Base-by-base conservation (phyloP, 768 basidiomycete genomes). In the Hygrocybe punicea region DNA sequence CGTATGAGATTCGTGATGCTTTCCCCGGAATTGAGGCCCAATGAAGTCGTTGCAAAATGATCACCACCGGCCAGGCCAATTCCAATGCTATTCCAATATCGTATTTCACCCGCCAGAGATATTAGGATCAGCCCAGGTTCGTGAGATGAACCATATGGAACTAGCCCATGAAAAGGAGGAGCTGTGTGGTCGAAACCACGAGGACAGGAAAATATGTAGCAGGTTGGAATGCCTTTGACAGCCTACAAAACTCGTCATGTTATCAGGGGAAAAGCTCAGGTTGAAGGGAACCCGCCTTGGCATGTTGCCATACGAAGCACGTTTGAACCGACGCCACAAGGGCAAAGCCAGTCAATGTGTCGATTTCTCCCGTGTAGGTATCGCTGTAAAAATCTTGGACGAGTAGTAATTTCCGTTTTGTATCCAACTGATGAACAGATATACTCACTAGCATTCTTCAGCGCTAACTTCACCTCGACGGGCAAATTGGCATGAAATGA, bases 41-140 rank as follows among this genome's bases (percentile, higher is more conserved):
- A 62, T 9, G 76, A 63, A 4, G 78, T 72, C 24, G 80, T 78
- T 9, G 78, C 77, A 64, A 78, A 87, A 58, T 84, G 83, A 36
- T 88, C 82, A 8, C 89, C 90, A 11, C 91, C 90, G 2, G 91
- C 88, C 13, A 93, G 81, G 14, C 90, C 90, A 57, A 87, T 89
- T 4, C 86, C 86, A 42, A 95, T 87, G 58, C 85, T 87, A 55
- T 93, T 87, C 94, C 94, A 98, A 68, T 91, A 90, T 36, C 90
- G 83, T 55, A 92, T 73, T 60, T 84, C 76, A 4, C 94, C 94
- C 0, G 79, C 73, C 6, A 81, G 73, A 7, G 88, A 87, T 50
- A 91, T 73, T 51, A 95, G 80, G 42, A 97, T 84, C 37, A 96
- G 81, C 23, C 93, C 93, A 3, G 94, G 94, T 72, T 98, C 94